phyloP scores from a whole-genome alignment of 2,329 filamentous ascomycete species.

The Apiospora arundinis region DNA sequence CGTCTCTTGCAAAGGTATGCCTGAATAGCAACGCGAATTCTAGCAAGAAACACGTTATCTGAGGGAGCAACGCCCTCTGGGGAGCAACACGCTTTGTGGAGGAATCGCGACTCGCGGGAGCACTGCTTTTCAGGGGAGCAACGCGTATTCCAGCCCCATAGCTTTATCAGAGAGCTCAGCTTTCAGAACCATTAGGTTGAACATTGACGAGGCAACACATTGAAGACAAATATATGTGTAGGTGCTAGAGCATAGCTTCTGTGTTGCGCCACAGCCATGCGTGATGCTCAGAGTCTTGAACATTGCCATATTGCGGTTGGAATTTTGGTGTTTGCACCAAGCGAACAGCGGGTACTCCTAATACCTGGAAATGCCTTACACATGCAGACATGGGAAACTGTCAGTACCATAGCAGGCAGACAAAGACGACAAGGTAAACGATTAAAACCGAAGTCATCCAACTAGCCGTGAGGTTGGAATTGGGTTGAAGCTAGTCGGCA shows the following conservation, averaged over 20 bases:
- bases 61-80: neutral
- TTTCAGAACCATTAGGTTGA: neutral
- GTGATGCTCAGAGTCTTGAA: neutral
- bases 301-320: neutral
- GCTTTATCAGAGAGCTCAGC: neutral
- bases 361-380: too few species aligned
- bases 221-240: neutral
- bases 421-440: too few species aligned
- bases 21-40: neutral
- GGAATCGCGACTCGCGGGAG: neutral
- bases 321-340: constrained; percentile 1
- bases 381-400: too few species aligned
- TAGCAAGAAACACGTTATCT: neutral
- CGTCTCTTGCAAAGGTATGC: neutral
- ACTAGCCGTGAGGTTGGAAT: neutral
- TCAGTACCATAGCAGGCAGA: neutral
- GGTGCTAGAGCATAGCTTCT: neutral
- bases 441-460: neutral
- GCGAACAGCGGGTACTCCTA: too few species aligned
- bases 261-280: neutral
- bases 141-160: neutral
- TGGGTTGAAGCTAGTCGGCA: neutral
- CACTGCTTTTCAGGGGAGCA: neutral
- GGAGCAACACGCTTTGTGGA: neutral
- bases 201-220: neutral